Evolutionary conservation across 2,329 filamentous ascomycete species (phyloP), one percentile per base, ranked within the genome.

Genomic region (Fusarium sp.): DNA sequence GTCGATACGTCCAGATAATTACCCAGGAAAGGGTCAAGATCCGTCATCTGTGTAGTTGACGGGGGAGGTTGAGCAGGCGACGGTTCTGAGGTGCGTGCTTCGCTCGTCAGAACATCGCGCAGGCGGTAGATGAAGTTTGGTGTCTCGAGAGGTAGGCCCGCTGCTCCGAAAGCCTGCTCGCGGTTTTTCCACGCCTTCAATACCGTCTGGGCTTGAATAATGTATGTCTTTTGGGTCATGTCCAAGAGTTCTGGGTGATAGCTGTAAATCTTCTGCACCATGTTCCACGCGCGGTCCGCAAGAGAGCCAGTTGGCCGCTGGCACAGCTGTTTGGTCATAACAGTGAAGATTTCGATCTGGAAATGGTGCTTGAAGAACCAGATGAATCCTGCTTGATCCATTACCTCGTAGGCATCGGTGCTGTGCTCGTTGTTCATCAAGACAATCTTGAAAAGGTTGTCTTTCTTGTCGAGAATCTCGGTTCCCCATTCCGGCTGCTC

Each of bases 291-390:
- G 28, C 81, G 78, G 40, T 86, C 83, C 8, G 85, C 80, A 9
- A 87, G 74, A 4, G 70, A 72, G 8, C 85, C 85, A 2, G 76
- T 76, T 1, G 77, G 78, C 34, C 82, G 80, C 29, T 79, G 76
- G 60, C 78, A 80, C 11, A 88, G 78, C 67, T 86, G 82, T 5
- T 82, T 82, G 0, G 81, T 80, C 70, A 86, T 78, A 68, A 84
- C 85, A 34, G 81, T 75, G 58, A 87, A 83, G 24, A 86, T 74
- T 52, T 85, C 85, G 43, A 83, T 73, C 65, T 86, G 84, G 70
- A 87, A 85, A 65, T 85, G 81, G 24, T 77, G 73, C 57, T 80
- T 79, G 69, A 81, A 76, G 63, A 82, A 86, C 85, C 85, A 88
- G 10, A 82, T 67, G 68, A 86, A 87, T 2, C 82, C 81, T 1